A percentile compares a stretch with the other conserved stretches of the same genome.
These are phyloP conservation scores for Yamadazyma friedrichii DNA, from an alignment of 1,139 yeast genomes.

Conservation along the genomic window DNA sequence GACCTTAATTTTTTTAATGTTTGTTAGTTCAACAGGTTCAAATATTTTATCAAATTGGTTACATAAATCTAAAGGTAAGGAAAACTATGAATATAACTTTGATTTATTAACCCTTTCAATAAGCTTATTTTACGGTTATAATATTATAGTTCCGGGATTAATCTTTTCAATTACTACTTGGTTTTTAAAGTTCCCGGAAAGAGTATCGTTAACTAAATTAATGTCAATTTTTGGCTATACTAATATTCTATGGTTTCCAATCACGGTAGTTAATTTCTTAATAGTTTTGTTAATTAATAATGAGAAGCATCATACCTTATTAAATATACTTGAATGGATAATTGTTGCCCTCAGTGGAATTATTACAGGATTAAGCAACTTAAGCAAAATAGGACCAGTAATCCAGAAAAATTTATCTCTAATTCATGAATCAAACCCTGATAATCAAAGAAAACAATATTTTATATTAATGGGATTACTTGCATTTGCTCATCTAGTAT, in stretches of 20 bases:
- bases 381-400: slow-evolving; percentile 43
- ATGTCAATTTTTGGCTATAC: slow-evolving; percentile 77
- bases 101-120: slow-evolving; percentile 66
- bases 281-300: slow-evolving; percentile 46
- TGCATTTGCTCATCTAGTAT: slow-evolving; percentile 38
- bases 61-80: slow-evolving; percentile 32
- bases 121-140: slow-evolving; percentile 69
- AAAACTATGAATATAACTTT: slow-evolving; percentile 56
- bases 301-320: slow-evolving; percentile 28
- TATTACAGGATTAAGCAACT: slow-evolving; percentile 49
- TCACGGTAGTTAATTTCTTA: slow-evolving; percentile 56
- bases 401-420: slow-evolving; percentile 34
- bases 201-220: slow-evolving; percentile 39
- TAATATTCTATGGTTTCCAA: slow-evolving; percentile 76
- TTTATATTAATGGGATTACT: slow-evolving; percentile 25
- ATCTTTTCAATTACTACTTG: slow-evolving; percentile 50
- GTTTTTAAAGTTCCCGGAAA: slow-evolving; percentile 41
- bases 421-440: slow-evolving; percentile 26
- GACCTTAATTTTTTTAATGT: slow-evolving; percentile 68
- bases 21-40: slow-evolving; percentile 66
- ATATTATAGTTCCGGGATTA: slow-evolving; percentile 56
- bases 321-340: slow-evolving; percentile 46
- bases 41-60: slow-evolving; percentile 47
- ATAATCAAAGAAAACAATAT: slow-evolving; percentile 18
- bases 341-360: slow-evolving; percentile 46